Evolutionary conservation across 805 yeast species (phyloP).

Genomic region (Nakazawaea molendinolei): DNA sequence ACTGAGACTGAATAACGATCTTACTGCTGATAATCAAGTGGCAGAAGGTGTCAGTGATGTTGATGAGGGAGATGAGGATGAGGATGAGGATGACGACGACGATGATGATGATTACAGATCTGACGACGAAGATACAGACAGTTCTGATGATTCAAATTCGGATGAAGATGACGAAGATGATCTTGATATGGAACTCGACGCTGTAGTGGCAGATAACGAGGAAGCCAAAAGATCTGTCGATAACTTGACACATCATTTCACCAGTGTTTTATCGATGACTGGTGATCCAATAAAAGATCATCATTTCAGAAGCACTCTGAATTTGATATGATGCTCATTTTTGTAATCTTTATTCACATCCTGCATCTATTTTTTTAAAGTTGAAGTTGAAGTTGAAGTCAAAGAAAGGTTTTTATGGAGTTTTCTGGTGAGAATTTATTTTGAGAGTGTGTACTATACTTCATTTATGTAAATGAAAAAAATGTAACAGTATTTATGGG

Average conservation of each 20-base stretch:
- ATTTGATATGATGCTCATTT: slow-evolving; percentile 16
- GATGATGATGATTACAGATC: slow-evolving; percentile 26
- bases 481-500: too few relatives aligned
- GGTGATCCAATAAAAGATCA: slow-evolving; percentile 9
- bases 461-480: too few relatives aligned
- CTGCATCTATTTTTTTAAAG: slow-evolving; percentile 14
- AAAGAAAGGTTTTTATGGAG: too few relatives aligned
- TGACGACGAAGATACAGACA: slow-evolving; percentile 14
- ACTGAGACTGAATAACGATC: slow-evolving; percentile 29
- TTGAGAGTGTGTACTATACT: too few relatives aligned
- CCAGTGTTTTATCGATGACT: slow-evolving; percentile 2
- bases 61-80: slow-evolving; percentile 33
- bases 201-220: too few relatives aligned
- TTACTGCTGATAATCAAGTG: slow-evolving; percentile 39
- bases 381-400: slow-evolving; percentile 16
- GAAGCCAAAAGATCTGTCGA: background rate
- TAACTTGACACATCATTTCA: slow-evolving; percentile 2
- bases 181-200: slow-evolving; percentile 8
- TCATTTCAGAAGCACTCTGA: slow-evolving; percentile 7
- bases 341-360: too few relatives aligned
- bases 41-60: slow-evolving; percentile 37
- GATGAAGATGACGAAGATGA: slow-evolving; percentile 14
- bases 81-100: slow-evolving; percentile 31
- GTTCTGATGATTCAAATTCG: slow-evolving; percentile 14
- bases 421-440: too few relatives aligned